phyloP scores from a whole-genome alignment of 345 rosid species.

The Hibiscus trionum region DNA sequence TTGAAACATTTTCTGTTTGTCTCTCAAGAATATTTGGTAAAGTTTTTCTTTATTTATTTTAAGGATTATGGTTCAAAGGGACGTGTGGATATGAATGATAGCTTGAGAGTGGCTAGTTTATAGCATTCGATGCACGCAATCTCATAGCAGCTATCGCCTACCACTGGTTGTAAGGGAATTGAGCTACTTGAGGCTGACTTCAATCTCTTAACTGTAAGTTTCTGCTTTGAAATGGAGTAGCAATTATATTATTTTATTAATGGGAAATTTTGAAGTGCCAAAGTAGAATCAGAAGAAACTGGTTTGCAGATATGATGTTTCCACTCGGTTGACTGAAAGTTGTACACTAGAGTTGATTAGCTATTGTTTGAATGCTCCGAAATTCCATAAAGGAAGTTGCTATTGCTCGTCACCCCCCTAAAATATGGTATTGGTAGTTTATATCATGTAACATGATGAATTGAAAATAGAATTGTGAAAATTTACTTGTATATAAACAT shows the following conservation, averaged over 20 bases:
- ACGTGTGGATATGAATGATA: constrained; percentile 95
- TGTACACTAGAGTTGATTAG: not conserved
- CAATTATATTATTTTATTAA: not conserved
- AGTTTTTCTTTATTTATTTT: not conserved
- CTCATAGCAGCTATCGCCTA: constrained; percentile 95
- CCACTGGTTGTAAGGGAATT: constrained; percentile 77
- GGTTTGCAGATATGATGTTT: not conserved
- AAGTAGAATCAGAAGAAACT: not conserved
- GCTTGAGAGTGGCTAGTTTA: constrained; percentile 95
- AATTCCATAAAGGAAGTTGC: not conserved
- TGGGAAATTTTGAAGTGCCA: not conserved
- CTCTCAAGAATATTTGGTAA: not conserved
- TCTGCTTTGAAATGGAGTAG: too few species aligned
- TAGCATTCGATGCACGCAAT: constrained; percentile 99
- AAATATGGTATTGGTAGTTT: not conserved
- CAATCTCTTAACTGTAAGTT: constrained; percentile 79
- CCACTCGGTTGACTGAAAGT: not conserved
- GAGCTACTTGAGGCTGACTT: constrained; percentile 96
- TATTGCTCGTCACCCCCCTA: not conserved
- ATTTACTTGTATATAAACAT: not conserved
- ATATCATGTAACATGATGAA: not conserved
- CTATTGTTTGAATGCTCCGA: not conserved
- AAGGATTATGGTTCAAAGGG: constrained; percentile 93
- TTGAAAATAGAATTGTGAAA: not conserved
- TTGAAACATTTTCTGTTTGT: constrained; percentile 3